These are phyloP conservation scores for Eimeria praecox DNA, from an alignment of 169 alveolate genomes.

Conservation along the genomic window DNA sequence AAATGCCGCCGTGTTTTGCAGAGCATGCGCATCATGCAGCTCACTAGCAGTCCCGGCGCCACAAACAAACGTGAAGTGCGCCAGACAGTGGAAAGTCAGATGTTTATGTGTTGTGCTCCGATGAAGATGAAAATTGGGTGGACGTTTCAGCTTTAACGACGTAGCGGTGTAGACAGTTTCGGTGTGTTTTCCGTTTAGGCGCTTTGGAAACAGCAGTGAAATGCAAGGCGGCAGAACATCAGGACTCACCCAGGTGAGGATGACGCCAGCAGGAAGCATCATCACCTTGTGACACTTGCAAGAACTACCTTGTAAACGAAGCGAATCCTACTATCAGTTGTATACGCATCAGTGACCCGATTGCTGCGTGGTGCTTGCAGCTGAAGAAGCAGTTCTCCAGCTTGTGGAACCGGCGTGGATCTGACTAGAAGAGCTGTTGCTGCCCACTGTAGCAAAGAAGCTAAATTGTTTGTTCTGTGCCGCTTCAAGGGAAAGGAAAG, in stretches of 20 bases:
- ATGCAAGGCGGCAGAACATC: not conserved
- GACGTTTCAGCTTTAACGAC: not conserved
- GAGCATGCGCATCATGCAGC: not conserved
- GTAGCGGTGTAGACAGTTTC: not conserved
- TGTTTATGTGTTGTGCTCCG: not conserved
- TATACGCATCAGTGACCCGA: no score
- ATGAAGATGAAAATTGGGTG: not conserved
- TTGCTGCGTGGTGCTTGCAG: conserved; percentile 7
- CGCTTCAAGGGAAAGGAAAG: no score
- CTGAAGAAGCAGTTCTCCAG: conserved; percentile 48
- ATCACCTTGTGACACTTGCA: no score
- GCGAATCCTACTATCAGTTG: no score
- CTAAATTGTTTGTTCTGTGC: no score
- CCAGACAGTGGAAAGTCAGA: not conserved
- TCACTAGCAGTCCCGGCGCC: not conserved
- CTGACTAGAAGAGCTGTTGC: not conserved
- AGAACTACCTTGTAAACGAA: no score
- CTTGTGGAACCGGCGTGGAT: conserved; percentile 37
- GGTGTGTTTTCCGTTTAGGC: not conserved
- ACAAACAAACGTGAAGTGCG: not conserved
- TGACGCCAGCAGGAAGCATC: not conserved
- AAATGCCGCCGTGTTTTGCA: not conserved
- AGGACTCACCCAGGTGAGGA: conserved; percentile 43
- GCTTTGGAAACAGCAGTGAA: conserved; percentile 32
- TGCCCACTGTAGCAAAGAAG: no score